Evolutionary conservation across 345 rosid genomes (phyloP), one percentile per base, ranked within the genome.

Genomic region (Angophora floribunda): DNA sequence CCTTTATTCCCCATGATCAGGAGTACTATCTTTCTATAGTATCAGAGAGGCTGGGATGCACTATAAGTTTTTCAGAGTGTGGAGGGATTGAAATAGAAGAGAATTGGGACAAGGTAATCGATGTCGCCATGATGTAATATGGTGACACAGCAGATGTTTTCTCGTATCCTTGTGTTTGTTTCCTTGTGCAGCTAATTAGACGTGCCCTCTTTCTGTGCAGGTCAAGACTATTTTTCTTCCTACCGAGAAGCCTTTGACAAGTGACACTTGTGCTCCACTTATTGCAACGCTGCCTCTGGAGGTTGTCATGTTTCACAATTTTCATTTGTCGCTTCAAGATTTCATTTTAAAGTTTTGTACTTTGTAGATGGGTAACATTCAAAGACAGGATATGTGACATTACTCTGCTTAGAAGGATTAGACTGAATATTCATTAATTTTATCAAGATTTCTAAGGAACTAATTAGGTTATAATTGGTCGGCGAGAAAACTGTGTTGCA

Each of bases 71-170:
- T 91, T 98, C 99, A 36, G 99, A 98, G 91, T 98, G 99, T 88
- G 99, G 99, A 6, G 99, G 99, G 14, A 96, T 97, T 91, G 99
- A 98, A 57, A 97, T 98, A 86, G 99, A 98, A 95, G 99, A 96
- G 92, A 98, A 98, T 86, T 98, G 98, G 99, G 98, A 96, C 93
- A 97, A 98, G 95, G 99, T 97, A 89, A 75, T 41, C 15, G 6
- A 51, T 85, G 75, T 36, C 41, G 57, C 7, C 65, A 30, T 28
- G 13, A 26, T 1, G 1, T 41, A 75, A 75, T 41, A 17, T 21
- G 4, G 49, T 3, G 15, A 75, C 84, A 41, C 1, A 1, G 12
- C 14, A 7, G 49, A 75, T 75, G 84, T 22, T 75, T 75, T 75
- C 84, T 75, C 2, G 41, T 41, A 75, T 41, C 15, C 5, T 10